Conservation (phyloP, 495 filamentous ascomycete species). For the Lasiosphaeria hispida region DNA sequence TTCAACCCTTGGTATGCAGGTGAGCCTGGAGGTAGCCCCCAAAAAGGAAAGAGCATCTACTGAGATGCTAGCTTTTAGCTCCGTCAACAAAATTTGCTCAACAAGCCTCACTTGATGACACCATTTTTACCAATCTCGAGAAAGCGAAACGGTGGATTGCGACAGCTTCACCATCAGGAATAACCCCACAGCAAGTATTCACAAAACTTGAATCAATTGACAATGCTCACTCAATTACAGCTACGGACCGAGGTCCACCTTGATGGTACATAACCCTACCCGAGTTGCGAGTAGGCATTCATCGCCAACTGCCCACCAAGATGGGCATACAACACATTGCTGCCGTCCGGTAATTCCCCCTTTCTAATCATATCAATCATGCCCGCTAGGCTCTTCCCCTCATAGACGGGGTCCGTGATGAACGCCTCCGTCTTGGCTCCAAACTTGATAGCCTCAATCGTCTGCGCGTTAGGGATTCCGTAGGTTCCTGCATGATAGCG, state of each 20-base stretch:
- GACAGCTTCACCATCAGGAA: too few relatives aligned
- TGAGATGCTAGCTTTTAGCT: conserved; percentile 11
- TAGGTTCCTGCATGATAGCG: conserved; percentile 60
- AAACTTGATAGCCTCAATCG: conserved; percentile 60
- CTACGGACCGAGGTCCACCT: too few relatives aligned
- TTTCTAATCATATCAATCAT: conserved; percentile 61
- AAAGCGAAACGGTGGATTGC: too few relatives aligned
- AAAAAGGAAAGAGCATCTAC: not conserved
- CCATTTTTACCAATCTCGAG: too few relatives aligned
- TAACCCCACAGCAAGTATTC: too few relatives aligned
- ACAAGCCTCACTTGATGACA: not conserved
- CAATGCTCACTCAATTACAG: too few relatives aligned
- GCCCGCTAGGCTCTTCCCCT: conserved; percentile 64
- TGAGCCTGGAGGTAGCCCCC: not conserved
- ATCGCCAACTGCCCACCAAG: conserved; percentile 61
- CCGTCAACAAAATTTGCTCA: conserved; percentile 23
- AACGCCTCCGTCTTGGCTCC: conserved; percentile 60
- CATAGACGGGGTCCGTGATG: conserved; percentile 67
- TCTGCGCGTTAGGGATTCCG: conserved; percentile 56
- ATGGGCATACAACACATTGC: conserved; percentile 63
- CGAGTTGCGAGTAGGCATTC: conserved; percentile 50
- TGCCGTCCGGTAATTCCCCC: conserved; percentile 50
- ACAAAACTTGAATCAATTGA: too few relatives aligned
- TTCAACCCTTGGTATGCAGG: not conserved
- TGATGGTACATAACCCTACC: not conserved